Base-by-base conservation (phyloP, 2,329 filamentous ascomycete genomes). In the Aspergillus ruber region DNA sequence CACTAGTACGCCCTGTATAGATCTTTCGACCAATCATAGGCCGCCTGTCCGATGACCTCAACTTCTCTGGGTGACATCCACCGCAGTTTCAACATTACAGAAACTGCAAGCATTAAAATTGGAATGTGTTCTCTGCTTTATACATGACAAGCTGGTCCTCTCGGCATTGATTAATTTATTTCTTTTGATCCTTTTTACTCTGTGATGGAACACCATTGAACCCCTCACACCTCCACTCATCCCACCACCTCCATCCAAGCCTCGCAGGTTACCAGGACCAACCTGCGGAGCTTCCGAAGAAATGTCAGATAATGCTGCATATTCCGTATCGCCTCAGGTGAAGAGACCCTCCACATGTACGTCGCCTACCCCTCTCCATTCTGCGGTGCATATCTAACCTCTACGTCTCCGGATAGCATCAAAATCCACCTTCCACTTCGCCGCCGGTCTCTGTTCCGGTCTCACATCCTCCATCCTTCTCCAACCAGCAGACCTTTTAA, bases 401-500 rank as follows among this genome's bases (percentile, higher is more conserved):
- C 13, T 15, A n/a, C 40, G 8, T 12, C n/a, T 32, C 25, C 25
- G 25, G 25, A 21, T 23, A 71, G 68, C 66, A 43, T 69, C 67
- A 18, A 70, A 71, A 61, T 68, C 71, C 5, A 63, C 81, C 56
- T 90, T 88, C 67, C 93, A 97, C 73, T 95, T 97, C 68, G 71
- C 85, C 56, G 91, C 90, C 54, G 93, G 93, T 53, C 81, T 97
- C 47, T 82, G 82, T 61, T 96, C 90, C 6, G 93, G 93, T 60
- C 79, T 95, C 44, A 81, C 88, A 55, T 93, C 90, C 45, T 90
- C 93, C 47, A 83, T 95, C 50, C 83, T 97, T 47, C 81, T 98
- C 13, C 93, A 98, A 69, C 93, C 93, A 21, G 86, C 93, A 61
- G 93, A 98, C 71, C 84, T 98, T 3, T 83, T 98, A 65, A 98